These are phyloP conservation scores for Saitoella complicata DNA, from an alignment of 805 yeast genomes.

Conservation along the genomic window DNA sequence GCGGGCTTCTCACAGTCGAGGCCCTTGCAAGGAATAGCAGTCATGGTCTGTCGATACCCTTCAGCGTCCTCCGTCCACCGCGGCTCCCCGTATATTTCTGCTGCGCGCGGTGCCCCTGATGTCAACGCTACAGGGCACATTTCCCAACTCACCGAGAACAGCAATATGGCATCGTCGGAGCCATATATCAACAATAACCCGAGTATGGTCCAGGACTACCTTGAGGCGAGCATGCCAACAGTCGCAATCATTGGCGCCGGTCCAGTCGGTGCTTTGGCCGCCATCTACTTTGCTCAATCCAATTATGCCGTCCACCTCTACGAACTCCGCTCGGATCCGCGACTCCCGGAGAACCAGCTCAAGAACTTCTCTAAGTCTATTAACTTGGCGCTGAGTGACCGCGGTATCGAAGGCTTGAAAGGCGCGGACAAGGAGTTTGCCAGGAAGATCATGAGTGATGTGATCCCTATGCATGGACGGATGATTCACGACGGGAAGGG, in stretches of 20 bases:
- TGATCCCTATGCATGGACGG: constrained; percentile 77
- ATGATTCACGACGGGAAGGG: constrained; percentile 71
- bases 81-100: no score
- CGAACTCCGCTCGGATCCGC: constrained; percentile 58
- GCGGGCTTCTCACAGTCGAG: constrained; percentile 61
- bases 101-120: no score
- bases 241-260: constrained; percentile 63
- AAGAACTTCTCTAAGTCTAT: constrained; percentile 32
- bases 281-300: constrained; percentile 56
- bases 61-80: no score
- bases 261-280: constrained; percentile 70
- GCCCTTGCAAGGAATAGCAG: not conserved
- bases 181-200: no score
- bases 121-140: no score
- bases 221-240: no score
- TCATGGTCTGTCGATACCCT: no score
- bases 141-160: no score
- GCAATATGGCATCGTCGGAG: no score
- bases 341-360: constrained; percentile 19
- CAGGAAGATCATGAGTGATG: constrained; percentile 34
- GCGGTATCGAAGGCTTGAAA: constrained; percentile 61
- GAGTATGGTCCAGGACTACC: no score
- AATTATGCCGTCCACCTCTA: constrained; percentile 60
- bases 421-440: constrained; percentile 47
- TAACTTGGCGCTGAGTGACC: constrained; percentile 71